Conservation (phyloP, 495 filamentous ascomycete species). For the Durotheca rogersii region DNA sequence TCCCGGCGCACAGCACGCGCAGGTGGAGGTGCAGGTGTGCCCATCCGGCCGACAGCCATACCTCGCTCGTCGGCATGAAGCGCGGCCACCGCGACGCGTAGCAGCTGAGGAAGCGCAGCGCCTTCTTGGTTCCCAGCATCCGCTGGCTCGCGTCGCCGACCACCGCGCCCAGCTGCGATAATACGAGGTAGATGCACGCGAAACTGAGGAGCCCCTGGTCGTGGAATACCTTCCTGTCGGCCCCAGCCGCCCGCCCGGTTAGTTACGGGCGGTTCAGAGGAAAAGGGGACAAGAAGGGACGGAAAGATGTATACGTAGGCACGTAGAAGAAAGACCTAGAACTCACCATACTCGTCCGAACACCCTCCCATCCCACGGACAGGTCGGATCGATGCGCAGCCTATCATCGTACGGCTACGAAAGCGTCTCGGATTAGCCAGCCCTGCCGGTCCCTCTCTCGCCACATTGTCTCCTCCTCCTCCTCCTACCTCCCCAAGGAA, state of each 20-base stretch:
- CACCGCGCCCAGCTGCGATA: slow-evolving; percentile 18
- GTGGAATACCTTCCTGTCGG: slow-evolving; percentile 22
- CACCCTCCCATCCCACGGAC: slow-evolving; percentile 22
- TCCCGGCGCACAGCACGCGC: slow-evolving; percentile 14
- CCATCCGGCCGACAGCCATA: slow-evolving; percentile 21
- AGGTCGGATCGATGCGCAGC: slow-evolving; percentile 7
- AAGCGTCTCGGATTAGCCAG: no score
- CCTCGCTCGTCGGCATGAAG: slow-evolving; percentile 20
- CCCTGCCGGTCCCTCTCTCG: no score
- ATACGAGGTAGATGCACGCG: slow-evolving; percentile 18
- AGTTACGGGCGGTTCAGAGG: no score
- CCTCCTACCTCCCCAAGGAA: no score
- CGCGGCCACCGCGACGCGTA: slow-evolving; percentile 18
- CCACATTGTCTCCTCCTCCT: no score
- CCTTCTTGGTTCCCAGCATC: slow-evolving; percentile 17
- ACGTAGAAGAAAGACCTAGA: no score
- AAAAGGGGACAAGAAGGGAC: no score
- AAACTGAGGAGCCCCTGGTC: slow-evolving; percentile 19
- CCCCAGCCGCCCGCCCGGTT: not conserved
- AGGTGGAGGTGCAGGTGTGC: slow-evolving; percentile 22
- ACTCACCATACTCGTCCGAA: slow-evolving; percentile 20
- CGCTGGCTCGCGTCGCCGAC: slow-evolving; percentile 7
- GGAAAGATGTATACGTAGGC: no score
- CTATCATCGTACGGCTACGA: slow-evolving; percentile 16
- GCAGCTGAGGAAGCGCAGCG: slow-evolving; percentile 11